Evolutionary conservation across 208 protist species (phyloP), one percentile per base, ranked within the genome.

Genomic region (Leishmania lainsoni): DNA sequence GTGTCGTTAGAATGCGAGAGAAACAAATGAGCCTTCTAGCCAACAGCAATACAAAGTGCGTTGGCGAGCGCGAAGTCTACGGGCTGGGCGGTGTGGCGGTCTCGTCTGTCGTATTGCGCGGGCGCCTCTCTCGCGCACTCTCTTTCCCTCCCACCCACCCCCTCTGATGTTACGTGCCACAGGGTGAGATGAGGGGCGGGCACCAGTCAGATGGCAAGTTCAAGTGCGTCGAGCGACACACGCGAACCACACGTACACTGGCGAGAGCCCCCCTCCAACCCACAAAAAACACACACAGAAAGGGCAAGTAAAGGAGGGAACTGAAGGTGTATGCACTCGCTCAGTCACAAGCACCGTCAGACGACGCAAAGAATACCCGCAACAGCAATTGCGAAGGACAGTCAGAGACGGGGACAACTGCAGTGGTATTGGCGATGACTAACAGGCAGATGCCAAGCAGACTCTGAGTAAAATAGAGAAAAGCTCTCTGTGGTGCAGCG

Each of bases 221-320:
- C 42, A 48, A 51, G 68, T 72, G 68, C 32, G 68, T 72, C 45
- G 68, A 72, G 42, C 68, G 22, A 72, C 42, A n/a, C 68, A 52
- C 68, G 22, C 45, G 12, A n/a, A 72, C 26, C 35, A 39, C 42
- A 51, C 35, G 42, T 51, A 51, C 35, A 72, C 39, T n/a, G 68
- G 35, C 22, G 68, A 35, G 35, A 72, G 42, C 8, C 35, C 35
- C 35, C 35, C 35, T 39, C 35, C 35, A n/a, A n/a, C n/a, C n/a
- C n/a, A 39, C 0, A 39, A 39, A 39, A 39, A 39, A 39, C 0
- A 39, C 35, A 39, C 0, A 39, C 35, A 52, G 42, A 8, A 72
- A 48, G 26, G 56, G 22, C n/a, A 35, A 29, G 59, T 39, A n/a
- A 16, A 66, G 17, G 59, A 35, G 35, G 35, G 35, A 39, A n/a